phyloP scores from a whole-genome alignment of 192 early-diverging fungal species.

The Spizellomyces punctatus region DNA sequence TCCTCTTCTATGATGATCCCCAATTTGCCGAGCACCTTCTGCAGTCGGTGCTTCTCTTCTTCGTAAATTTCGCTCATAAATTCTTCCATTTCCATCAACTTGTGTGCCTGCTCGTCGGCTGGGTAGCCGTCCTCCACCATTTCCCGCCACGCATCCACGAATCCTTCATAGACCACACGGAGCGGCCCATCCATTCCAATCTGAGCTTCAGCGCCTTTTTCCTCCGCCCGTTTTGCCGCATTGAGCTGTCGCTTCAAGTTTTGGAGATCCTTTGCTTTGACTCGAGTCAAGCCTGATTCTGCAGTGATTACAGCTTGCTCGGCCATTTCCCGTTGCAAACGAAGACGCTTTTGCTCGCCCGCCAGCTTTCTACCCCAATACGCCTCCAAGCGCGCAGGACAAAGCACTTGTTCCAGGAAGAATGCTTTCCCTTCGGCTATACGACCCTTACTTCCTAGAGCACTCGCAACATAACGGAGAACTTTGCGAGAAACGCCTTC shows the following conservation, averaged over 20 bases:
- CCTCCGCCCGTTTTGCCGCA: too few species aligned
- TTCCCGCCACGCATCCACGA: constrained; percentile 11
- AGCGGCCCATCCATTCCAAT: constrained; percentile 19
- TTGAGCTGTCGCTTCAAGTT: not conserved
- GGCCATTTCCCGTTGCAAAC: not conserved
- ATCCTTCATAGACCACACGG: constrained; percentile 11
- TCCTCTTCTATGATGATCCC: too few species aligned
- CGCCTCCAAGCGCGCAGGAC: not conserved
- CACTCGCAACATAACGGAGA: constrained; percentile 8
- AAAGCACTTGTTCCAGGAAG: constrained; percentile 5
- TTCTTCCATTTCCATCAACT: constrained; percentile 17
- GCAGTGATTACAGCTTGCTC: not conserved
- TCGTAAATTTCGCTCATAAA: constrained; percentile 8
- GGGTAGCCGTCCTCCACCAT: not conserved
- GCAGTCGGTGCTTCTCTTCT: not conserved
- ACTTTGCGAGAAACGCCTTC: not conserved
- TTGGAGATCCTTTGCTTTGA: not conserved
- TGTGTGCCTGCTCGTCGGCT: constrained; percentile 7
- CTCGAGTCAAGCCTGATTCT: too few species aligned
- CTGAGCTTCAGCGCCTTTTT: not conserved
- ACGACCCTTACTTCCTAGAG: not conserved
- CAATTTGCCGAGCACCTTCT: too few species aligned
- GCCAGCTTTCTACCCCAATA: constrained; percentile 5
- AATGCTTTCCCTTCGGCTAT: not conserved
- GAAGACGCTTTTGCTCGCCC: constrained; percentile 10